Base-by-base conservation (phyloP, 768 basidiomycete species). In the Coprinopsis sp. region DNA sequence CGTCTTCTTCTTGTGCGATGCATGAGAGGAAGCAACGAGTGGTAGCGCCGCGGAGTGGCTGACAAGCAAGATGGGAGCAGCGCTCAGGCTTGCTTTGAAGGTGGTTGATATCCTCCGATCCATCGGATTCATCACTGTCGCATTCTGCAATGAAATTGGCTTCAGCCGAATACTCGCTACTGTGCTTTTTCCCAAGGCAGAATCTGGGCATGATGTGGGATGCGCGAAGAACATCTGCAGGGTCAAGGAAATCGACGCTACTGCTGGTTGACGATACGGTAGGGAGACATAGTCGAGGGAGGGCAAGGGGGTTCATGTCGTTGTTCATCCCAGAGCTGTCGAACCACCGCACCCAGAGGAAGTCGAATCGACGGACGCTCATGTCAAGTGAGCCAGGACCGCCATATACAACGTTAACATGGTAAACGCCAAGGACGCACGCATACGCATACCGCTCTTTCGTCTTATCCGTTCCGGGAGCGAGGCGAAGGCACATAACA, bases 151-250 rank as follows among this genome's bases (percentile, higher is more conserved):
- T 37, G 24, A 18, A 11, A 6, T 4, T 13, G 4, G 13, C 7
- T 14, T 33, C 25, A 19, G 42, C 31, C 19, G 24, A 31, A 19
- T 3, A 13, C 7, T 18, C 5, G 2, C 5, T 10, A 8, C 23
- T 24, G 30, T 31, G 24, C 12, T 14, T 30, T 5, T 18, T 11
- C 3, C 31, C 30, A 24, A 13, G 18, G 6, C 31, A 44, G 18
- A 44, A 44, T 2, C 43, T 18, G n/a, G 43, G 43, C 12, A 44
- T 34, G 30, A 44, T 44, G 29, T 44, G 43, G 16, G 30, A 25
- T 10, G 43, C 43, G 2, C 43, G 43, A 14, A 44, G 30, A 22
- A 44, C 30, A 22, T 44, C 43, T 3, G 4, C 7, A 2, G 43
- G 43, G 27, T 44, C 43, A n/a, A 44, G 29, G 21, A 44, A 44